These are phyloP conservation scores for Collybia sordida DNA, from an alignment of 768 basidiomycete species.

Conservation along the genomic window DNA sequence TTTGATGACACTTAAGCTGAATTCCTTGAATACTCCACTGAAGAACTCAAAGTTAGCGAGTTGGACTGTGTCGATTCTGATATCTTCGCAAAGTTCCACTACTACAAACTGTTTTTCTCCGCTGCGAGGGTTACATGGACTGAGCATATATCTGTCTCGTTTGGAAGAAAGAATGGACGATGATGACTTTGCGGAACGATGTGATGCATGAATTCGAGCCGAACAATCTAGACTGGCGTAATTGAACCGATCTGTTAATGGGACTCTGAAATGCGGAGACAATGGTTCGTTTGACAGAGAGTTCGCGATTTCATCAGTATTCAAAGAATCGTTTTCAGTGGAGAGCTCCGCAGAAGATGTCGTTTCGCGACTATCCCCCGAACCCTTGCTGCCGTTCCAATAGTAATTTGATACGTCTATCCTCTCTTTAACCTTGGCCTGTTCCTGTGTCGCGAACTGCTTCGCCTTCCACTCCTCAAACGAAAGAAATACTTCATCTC, in stretches of 20 bases:
- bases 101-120: conserved; percentile 75
- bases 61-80: conserved; percentile 94
- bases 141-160: conserved; percentile 95
- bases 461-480: conserved; percentile 90
- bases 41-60: conserved; percentile 98
- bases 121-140: conserved; percentile 70
- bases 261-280: conserved; percentile 68
- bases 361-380: conserved; percentile 8
- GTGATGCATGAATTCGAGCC: conserved; percentile 85
- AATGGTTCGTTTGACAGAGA: conserved; percentile 29
- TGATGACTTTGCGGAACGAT: conserved; percentile 78
- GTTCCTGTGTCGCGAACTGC: conserved; percentile 42
- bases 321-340: conserved; percentile 8
- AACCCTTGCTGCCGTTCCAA: conserved; percentile 3
- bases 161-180: conserved; percentile 85
- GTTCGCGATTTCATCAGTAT: conserved; percentile 18
- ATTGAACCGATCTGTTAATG: conserved; percentile 87
- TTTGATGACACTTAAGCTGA: conserved; percentile 84
- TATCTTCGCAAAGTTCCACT: conserved; percentile 96
- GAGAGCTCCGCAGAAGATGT: conserved; percentile 7
- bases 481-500: conserved; percentile 68
- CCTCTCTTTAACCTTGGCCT: conserved; percentile 23
- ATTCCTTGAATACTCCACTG: conserved; percentile 92
- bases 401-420: conserved; percentile 21
- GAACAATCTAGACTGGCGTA: conserved; percentile 93